phyloP scores from a whole-genome alignment of 805 yeast species.

The Starmera amethionina region DNA sequence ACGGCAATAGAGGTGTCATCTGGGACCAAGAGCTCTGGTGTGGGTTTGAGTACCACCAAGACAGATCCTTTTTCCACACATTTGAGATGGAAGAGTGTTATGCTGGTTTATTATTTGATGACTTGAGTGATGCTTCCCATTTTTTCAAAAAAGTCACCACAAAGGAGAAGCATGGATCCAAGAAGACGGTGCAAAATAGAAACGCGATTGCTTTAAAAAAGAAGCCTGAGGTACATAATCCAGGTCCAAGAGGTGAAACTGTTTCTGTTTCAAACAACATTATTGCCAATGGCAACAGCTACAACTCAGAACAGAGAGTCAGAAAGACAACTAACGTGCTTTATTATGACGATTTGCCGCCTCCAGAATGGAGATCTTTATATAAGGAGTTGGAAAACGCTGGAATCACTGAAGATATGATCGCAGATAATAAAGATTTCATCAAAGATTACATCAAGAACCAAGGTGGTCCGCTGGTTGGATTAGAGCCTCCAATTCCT shows the following conservation, averaged over 20 bases:
- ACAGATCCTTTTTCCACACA: constrained; percentile 87
- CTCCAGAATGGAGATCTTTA: constrained; percentile 74
- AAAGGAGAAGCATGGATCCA: constrained; percentile 77
- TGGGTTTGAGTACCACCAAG: constrained; percentile 85
- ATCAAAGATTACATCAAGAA: constrained; percentile 68
- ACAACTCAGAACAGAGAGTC: constrained; percentile 40
- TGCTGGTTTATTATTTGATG: constrained; percentile 84
- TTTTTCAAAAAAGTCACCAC: constrained; percentile 69
- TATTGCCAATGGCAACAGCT: not conserved
- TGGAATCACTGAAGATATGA: constrained; percentile 83
- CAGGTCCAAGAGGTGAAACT: constrained; percentile 20
- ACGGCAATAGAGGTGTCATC: constrained; percentile 74
- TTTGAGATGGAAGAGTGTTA: constrained; percentile 88
- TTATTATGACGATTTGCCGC: constrained; percentile 73
- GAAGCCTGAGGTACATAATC: constrained; percentile 23
- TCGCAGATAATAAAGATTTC: constrained; percentile 76
- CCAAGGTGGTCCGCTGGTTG: constrained; percentile 73
- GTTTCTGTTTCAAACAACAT: constrained; percentile 4
- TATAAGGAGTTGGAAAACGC: constrained; percentile 64
- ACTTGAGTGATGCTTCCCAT: constrained; percentile 77
- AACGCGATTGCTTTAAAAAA: constrained; percentile 78
- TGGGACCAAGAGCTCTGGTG: constrained; percentile 97
- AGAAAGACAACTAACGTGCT: constrained; percentile 48
- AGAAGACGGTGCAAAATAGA: constrained; percentile 75
- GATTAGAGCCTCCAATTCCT: constrained; percentile 79